Percentiles rank a stretch among this genome's conserved stretches.
Evolutionary conservation across 306 rosid genomes (phyloP).

Genomic region (Medicago arabica): DNA sequence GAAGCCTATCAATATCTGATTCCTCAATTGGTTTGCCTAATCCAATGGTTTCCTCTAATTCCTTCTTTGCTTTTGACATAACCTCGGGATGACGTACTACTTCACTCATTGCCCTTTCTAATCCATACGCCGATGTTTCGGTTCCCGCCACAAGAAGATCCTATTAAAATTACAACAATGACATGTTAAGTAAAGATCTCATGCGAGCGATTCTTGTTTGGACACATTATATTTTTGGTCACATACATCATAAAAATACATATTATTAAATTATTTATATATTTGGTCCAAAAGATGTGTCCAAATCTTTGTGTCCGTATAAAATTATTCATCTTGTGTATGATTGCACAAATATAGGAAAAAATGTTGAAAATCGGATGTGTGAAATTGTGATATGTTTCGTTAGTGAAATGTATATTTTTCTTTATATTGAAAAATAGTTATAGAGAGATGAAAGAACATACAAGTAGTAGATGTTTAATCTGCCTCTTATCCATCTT

Average conservation of each 20-base stretch:
- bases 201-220: no score
- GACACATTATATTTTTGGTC: no score
- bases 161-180: background rate
- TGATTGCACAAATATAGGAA: no score
- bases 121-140: conserved; percentile 54
- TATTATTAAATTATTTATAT: no score
- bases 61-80: conserved; percentile 53
- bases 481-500: conserved; percentile 39
- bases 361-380: no score
- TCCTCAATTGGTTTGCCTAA: conserved; percentile 57
- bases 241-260: no score
- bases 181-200: background rate
- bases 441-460: background rate
- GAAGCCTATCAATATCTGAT: conserved; percentile 54
- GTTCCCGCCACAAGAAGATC: conserved; percentile 64
- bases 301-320: no score
- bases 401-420: no score
- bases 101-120: conserved; percentile 64
- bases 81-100: conserved; percentile 48
- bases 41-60: conserved; percentile 53
- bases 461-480: conserved; percentile 44
- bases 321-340: background rate
- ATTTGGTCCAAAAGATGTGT: no score
- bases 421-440: no score
- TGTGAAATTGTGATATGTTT: no score